These are phyloP conservation scores for Cenchrus fungigraminus DNA, from an alignment of 176 grass and related monocot species.

Conservation along the genomic window DNA sequence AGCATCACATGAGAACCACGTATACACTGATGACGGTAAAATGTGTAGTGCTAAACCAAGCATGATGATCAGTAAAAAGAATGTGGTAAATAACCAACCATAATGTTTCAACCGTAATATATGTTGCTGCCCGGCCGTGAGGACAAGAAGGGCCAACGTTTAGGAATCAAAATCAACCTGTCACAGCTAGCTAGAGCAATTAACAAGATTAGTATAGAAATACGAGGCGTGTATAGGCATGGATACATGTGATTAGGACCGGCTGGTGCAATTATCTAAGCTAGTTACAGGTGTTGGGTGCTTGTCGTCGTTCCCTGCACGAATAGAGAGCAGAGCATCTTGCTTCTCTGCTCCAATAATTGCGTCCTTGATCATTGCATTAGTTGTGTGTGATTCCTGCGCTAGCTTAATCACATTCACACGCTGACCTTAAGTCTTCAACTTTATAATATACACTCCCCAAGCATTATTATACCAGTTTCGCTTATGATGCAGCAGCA, in stretches of 20 bases:
- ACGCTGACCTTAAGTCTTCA: slow-evolving; percentile 32
- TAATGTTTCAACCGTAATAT: not conserved
- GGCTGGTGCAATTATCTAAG: slow-evolving; percentile 36
- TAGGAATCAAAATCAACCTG: not conserved
- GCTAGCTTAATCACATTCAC: slow-evolving; percentile 25
- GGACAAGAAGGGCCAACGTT: not conserved
- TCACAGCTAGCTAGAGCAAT: not conserved
- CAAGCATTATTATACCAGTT: not conserved
- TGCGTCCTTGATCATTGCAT: slow-evolving; percentile 36
- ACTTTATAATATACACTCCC: not conserved
- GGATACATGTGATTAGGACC: slow-evolving; percentile 43
- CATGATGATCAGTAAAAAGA: not conserved
- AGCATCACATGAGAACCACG: not conserved
- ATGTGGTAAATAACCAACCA: not conserved
- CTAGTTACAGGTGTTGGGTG: slow-evolving; percentile 37
- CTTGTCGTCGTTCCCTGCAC: slow-evolving; percentile 1
- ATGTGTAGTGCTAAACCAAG: not conserved
- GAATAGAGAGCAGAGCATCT: slow-evolving; percentile 52
- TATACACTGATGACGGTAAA: not conserved
- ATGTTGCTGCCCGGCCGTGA: not conserved
- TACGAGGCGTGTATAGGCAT: not conserved
- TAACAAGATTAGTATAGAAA: slow-evolving; percentile 6
- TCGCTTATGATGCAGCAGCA: slow-evolving; percentile 19
- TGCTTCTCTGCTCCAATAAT: not conserved
- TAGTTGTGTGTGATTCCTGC: slow-evolving; percentile 24